Conservation (phyloP, 106 monocot species). For the Hemerocallis citrina region DNA sequence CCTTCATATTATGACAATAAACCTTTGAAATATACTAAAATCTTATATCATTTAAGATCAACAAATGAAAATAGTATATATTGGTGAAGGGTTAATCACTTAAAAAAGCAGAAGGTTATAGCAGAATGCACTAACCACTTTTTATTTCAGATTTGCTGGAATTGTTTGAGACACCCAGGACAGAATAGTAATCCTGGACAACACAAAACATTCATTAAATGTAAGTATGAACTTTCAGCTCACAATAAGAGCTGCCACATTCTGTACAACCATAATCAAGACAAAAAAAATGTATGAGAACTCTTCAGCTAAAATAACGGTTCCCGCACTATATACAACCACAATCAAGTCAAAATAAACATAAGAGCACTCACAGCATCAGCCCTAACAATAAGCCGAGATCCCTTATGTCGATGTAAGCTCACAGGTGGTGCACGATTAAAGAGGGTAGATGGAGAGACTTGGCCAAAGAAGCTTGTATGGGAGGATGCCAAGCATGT, state of each 20-base stretch:
- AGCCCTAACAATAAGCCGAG: slow-evolving; percentile 76
- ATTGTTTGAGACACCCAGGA: slow-evolving; percentile 96
- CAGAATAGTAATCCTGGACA: slow-evolving; percentile 86
- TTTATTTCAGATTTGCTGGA: slow-evolving; percentile 96
- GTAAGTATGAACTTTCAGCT: not conserved
- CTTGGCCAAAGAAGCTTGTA: slow-evolving; percentile 20
- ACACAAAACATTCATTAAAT: not conserved
- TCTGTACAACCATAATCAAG: not conserved
- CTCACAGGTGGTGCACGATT: slow-evolving; percentile 28
- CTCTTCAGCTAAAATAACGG: not conserved
- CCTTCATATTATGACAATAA: too few species aligned
- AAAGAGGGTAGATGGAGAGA: slow-evolving; percentile 23
- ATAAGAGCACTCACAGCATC: slow-evolving; percentile 41
- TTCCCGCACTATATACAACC: not conserved
- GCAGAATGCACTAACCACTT: slow-evolving; percentile 45
- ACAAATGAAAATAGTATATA: not conserved
- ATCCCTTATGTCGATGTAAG: slow-evolving; percentile 20
- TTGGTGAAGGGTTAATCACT: not conserved
- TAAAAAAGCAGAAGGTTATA: not conserved
- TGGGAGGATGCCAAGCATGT: slow-evolving; percentile 29
- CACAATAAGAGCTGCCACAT: not conserved
- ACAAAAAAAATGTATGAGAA: not conserved
- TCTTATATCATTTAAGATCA: too few species aligned
- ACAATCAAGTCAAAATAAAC: too few species aligned
- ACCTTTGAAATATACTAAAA: too few species aligned